Percentiles rank a stretch among this genome's conserved stretches.
phyloP scores from a whole-genome alignment of 257 asterid species.

The Nicotiana undulata region DNA sequence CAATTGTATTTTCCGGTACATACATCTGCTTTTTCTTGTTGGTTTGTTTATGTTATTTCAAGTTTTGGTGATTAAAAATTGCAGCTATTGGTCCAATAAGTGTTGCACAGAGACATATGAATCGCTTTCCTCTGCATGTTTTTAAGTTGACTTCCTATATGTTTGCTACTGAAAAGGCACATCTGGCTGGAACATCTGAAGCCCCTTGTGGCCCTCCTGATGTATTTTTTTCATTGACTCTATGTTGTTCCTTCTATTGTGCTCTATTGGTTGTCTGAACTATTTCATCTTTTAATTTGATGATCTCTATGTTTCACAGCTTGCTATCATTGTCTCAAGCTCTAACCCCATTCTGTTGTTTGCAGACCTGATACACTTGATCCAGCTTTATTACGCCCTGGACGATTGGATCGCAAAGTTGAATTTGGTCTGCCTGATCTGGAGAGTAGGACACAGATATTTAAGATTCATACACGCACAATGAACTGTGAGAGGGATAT shows the following conservation, averaged over 20 bases:
- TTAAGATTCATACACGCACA: constrained; percentile 71
- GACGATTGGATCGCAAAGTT: constrained; percentile 84
- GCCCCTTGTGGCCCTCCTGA: background rate
- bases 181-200: background rate
- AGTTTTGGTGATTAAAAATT: background rate
- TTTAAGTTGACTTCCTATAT: background rate
- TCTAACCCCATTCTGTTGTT: background rate
- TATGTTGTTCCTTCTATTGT: background rate
- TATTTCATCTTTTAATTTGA: background rate
- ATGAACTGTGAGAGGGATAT: constrained; percentile 79
- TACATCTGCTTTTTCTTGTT: background rate
- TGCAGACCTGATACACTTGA: constrained; percentile 93
- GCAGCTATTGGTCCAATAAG: background rate
- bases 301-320: background rate
- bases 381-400: constrained; percentile 91
- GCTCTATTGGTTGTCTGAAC: background rate
- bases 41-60: background rate
- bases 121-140: background rate
- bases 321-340: background rate
- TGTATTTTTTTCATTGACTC: background rate
- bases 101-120: background rate
- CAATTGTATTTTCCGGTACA: background rate
- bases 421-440: constrained; percentile 95
- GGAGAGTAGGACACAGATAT: constrained; percentile 71
- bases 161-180: background rate